Conservation (phyloP, 352 stramenopile species). For the Globisporangium acanthophoron region DNA sequence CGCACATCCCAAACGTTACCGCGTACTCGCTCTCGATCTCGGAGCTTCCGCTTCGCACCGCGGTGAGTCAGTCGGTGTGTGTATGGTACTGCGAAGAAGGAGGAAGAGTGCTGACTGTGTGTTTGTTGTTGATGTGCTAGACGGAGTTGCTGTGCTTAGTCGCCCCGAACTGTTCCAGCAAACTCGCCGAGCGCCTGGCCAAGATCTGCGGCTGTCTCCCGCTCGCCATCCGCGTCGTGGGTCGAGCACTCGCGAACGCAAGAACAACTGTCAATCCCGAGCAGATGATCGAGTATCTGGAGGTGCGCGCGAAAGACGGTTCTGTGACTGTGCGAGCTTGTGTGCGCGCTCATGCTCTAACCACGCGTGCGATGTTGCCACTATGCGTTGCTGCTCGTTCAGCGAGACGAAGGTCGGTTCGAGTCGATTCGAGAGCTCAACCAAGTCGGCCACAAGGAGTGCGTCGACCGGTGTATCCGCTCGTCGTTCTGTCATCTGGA, state of each 20-base stretch:
- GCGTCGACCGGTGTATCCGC: conserved; percentile 72
- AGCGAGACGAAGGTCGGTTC: conserved; percentile 63
- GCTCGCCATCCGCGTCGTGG: conserved; percentile 77
- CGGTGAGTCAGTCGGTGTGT: conserved; percentile 25
- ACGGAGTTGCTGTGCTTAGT: conserved; percentile 66
- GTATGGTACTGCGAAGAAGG: background rate
- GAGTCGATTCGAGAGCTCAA: conserved; percentile 73
- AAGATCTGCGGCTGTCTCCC: conserved; percentile 74
- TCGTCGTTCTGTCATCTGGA: conserved; percentile 80
- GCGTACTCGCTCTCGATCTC: conserved; percentile 72
- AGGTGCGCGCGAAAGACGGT: conserved; percentile 19
- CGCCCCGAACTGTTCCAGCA: conserved; percentile 51
- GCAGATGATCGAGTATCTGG: conserved; percentile 77
- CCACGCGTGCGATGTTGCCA: background rate
- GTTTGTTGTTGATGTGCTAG: conserved; percentile 19
- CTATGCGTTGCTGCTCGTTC: conserved; percentile 1
- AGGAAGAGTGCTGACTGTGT: background rate
- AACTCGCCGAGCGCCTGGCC: conserved; percentile 54
- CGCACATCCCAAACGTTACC: conserved; percentile 74
- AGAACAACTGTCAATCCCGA: conserved; percentile 66
- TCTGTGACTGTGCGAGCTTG: background rate
- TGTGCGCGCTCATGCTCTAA: background rate
- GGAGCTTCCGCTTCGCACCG: conserved; percentile 62
- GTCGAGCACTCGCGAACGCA: conserved; percentile 69
- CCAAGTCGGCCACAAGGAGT: conserved; percentile 72